Evolutionary conservation across 495 filamentous ascomycete species (phyloP).

Genomic region (Elasticomyces elasticus): DNA sequence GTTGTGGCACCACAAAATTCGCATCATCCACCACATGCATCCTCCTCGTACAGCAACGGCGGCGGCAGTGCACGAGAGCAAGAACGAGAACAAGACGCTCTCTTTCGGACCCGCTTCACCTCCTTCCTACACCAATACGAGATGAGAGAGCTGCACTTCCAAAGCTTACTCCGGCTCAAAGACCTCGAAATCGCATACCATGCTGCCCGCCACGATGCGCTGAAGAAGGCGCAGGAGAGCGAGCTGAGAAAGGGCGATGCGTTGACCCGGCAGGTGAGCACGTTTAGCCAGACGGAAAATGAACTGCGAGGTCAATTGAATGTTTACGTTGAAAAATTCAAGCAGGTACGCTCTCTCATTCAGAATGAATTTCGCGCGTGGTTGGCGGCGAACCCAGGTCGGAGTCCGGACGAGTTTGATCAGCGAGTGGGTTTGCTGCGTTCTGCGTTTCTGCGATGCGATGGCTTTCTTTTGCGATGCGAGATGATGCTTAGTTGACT

Average conservation of each 20-base stretch:
- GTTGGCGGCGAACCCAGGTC: neutral
- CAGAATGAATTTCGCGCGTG: neutral
- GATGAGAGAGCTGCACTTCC: constrained; percentile 82
- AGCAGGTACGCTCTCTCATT: constrained; percentile 64
- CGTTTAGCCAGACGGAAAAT: constrained; percentile 90
- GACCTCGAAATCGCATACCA: constrained; percentile 94
- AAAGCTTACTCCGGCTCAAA: constrained; percentile 79
- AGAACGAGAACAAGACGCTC: constrained; percentile 34
- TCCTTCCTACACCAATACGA: constrained; percentile 93
- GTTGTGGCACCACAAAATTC: constrained; percentile 70
- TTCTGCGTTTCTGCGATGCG: no score
- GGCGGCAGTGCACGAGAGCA: neutral
- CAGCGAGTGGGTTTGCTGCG: no score
- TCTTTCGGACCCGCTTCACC: constrained; percentile 83
- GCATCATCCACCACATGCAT: constrained; percentile 46
- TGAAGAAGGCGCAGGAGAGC: constrained; percentile 74
- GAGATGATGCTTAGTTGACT: constrained; percentile 3
- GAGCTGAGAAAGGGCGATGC: constrained; percentile 70
- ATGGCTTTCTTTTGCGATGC: neutral
- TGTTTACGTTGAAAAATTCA: constrained; percentile 99
- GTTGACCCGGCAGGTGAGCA: constrained; percentile 81
- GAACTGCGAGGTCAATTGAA: constrained; percentile 92
- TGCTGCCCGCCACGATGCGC: constrained; percentile 73
- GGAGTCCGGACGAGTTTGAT: no score
- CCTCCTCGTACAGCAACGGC: neutral